Evolutionary conservation across 768 basidiomycete genomes (phyloP).

Genomic region (Lentinula boryana): DNA sequence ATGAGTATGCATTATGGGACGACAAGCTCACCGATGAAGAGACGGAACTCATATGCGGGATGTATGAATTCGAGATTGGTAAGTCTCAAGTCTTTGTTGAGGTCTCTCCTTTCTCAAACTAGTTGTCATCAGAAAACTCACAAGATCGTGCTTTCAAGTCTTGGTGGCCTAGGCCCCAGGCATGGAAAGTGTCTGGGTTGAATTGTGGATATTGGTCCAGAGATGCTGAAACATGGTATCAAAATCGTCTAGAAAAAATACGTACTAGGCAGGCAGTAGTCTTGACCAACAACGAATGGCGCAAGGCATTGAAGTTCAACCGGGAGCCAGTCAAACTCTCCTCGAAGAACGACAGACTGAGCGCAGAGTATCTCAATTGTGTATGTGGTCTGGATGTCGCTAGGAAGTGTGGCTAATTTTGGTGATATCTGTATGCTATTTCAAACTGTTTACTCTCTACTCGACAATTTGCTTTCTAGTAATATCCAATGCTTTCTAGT

Average conservation of each 20-base stretch:
- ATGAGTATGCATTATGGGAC: neutral
- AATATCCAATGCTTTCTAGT: too few species aligned
- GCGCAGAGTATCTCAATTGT: neutral
- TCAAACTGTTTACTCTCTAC: too few species aligned
- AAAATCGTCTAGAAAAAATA: neutral
- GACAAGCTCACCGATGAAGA: neutral
- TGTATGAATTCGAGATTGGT: neutral
- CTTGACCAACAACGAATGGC: neutral
- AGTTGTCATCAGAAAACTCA: neutral
- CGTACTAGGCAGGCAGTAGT: neutral
- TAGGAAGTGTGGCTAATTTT: too few species aligned
- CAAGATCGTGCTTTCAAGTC: neutral
- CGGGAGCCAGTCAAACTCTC: neutral
- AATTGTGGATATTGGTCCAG: neutral
- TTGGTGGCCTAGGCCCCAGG: neutral
- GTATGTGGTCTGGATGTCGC: too few species aligned
- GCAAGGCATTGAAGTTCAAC: neutral
- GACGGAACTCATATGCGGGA: neutral
- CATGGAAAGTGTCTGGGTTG: neutral
- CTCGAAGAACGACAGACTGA: neutral
- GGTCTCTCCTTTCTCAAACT: neutral
- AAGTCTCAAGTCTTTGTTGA: too few species aligned
- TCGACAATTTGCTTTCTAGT: too few species aligned
- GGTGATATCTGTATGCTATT: too few species aligned
- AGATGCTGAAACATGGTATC: neutral